Conservation (phyloP, 495 filamentous ascomycete species). For the Hapsidospora chrysogenum region DNA sequence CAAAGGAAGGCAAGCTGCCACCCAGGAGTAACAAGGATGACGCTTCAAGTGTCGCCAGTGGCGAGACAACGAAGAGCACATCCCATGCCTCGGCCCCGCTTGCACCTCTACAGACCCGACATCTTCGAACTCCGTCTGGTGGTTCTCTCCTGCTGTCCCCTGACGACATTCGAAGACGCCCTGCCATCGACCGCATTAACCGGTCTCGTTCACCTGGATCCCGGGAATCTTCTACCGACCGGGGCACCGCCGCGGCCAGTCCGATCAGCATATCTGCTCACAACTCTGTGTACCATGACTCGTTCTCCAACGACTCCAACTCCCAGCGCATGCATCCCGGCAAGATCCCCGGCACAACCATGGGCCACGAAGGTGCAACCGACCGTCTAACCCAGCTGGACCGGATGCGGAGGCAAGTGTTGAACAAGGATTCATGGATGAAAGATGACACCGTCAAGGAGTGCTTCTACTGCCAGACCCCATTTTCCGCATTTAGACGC, state of each 20-base stretch:
- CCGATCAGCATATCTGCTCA: conserved; percentile 36
- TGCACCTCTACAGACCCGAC: conserved; percentile 10
- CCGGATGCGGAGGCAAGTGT: conserved; percentile 62
- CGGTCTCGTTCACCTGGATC: conserved; percentile 32
- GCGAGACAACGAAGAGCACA: conserved; percentile 24
- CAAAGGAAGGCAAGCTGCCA: conserved; percentile 8
- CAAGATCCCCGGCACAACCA: conserved; percentile 34
- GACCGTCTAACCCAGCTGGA: conserved; percentile 43
- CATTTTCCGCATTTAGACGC: conserved; percentile 83
- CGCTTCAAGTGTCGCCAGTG: conserved; percentile 18
- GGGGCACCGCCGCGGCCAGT: conserved; percentile 32
- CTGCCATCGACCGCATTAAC: conserved; percentile 36
- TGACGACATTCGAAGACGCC: conserved; percentile 15
- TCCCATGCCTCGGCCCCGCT: conserved; percentile 17
- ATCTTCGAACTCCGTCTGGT: conserved; percentile 1
- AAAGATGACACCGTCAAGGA: conserved; percentile 95
- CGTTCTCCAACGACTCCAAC: conserved; percentile 25
- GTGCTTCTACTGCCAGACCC: conserved; percentile 79
- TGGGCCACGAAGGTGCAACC: conserved; percentile 33
- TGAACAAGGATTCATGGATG: conserved; percentile 98
- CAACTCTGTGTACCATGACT: conserved; percentile 33
- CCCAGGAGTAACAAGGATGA: conserved; percentile 19
- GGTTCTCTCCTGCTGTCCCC: conserved; percentile 10
- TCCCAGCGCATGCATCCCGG: conserved; percentile 26
- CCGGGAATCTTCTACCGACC: conserved; percentile 45